Base-by-base conservation (phyloP, 805 yeast species). In the Candida berthetii region DNA sequence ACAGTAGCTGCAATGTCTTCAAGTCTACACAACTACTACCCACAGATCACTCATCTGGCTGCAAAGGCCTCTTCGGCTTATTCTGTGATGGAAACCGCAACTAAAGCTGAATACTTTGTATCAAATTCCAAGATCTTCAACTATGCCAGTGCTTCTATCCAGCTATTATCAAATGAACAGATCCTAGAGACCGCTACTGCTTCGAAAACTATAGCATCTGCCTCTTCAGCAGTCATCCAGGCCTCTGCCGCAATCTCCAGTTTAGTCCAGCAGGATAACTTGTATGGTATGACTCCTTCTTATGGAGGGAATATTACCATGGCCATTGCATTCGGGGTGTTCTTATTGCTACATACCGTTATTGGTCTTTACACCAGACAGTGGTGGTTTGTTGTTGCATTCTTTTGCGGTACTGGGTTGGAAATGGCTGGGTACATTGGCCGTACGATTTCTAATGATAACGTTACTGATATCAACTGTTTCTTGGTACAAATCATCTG, bases 351-450 rank as follows among this genome's bases (percentile, higher is more conserved):
- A 18, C 83, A 82, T 37, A 44, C 69, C 2, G 50, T 47, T 2
- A 52, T 72, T 3, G 78, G 77, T 2, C 16, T 71, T 0, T 66
- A 60, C 50, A 72, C 65, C 46, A 68, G 64, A 34, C 85, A 82
- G 48, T 71, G 74, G 71, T 86, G 90, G 84, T 77, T 85, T 54
- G 74, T 80, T 6, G 52, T 65, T 2, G 70, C 85, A 14, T 74
- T 82, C 60, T 54, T 71, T 35, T 60, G 71, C 45, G 87, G 88
- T 1, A 57, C 72, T 15, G 69, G 69, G 0, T 60, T 84, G 22
- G 95, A 86, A 60, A 62, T 80, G 36, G 62, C 76, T 1, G 95
- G 96, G 1, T 88, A 83, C 55, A 57, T 73, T 8, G 87, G 80
- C 3, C 64, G 96, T 41, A 55, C 71, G 2, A 48, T 73, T 41